Conservation (phyloP, 257 asterid genomes). For the Osmanthus fragrans region DNA sequence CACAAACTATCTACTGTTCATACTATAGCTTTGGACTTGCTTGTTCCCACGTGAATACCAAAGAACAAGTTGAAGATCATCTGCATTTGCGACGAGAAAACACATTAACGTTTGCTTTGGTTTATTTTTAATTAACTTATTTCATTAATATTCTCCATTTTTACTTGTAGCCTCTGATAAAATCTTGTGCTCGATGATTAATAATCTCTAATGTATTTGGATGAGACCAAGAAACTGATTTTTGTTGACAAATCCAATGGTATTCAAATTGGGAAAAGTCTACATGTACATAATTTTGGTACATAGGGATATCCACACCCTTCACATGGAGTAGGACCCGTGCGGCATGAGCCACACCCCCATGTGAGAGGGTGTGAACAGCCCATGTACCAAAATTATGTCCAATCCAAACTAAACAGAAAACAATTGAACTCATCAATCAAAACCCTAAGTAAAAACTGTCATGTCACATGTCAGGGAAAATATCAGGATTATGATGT, state of each 20-base stretch:
- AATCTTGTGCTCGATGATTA: neutral
- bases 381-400: too few species aligned
- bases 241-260: neutral
- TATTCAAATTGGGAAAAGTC: neutral
- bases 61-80: neutral
- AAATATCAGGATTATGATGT: neutral
- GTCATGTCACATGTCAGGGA: neutral
- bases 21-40: neutral
- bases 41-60: neutral
- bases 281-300: too few species aligned
- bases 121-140: too few species aligned
- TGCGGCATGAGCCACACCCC: too few species aligned
- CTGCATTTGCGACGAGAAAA: neutral
- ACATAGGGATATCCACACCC: too few species aligned
- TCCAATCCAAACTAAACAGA: neutral
- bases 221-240: neutral
- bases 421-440: neutral
- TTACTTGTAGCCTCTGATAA: neutral
- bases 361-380: too few species aligned
- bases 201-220: too few species aligned
- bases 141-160: too few species aligned
- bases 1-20: conserved; percentile 2
- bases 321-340: too few species aligned
- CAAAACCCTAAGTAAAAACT: neutral
- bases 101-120: too few species aligned